Evolutionary conservation across 371 early-diverging fungal species (phyloP).

Genomic region (Fennellomyces sp.): DNA sequence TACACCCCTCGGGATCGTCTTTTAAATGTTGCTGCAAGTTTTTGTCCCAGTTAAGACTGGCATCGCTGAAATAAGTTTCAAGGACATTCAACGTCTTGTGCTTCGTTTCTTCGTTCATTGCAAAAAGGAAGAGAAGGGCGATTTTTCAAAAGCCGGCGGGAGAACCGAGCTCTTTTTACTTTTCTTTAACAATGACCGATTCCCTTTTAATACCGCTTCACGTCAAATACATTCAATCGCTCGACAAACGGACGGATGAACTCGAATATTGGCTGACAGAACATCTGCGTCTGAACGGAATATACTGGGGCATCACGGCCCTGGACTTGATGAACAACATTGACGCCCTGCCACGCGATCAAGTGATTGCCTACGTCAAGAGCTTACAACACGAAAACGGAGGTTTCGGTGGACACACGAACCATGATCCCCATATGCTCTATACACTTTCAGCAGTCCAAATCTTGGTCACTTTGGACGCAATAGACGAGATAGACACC

Average conservation of each 20-base stretch:
- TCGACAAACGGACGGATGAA: conserved; percentile 80
- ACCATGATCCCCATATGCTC: conserved; percentile 92
- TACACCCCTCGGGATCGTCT: conserved; percentile 34
- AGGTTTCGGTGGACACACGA: conserved; percentile 91
- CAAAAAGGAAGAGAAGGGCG: neutral
- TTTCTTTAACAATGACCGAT: neutral
- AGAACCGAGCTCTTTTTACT: too few relatives aligned
- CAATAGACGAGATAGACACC: conserved; percentile 73
- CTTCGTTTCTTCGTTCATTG: neutral
- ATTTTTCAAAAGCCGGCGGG: too few relatives aligned
- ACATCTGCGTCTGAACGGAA: conserved; percentile 88
- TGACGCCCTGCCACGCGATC: conserved; percentile 73
- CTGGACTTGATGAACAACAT: conserved; percentile 71
- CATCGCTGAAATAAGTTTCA: conserved; percentile 48
- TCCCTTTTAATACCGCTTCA: conserved; percentile 56
- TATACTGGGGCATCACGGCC: conserved; percentile 95
- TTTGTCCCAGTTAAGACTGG: conserved; percentile 45
- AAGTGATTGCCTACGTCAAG: conserved; percentile 78
- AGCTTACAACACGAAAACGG: conserved; percentile 82
- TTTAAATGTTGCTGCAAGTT: conserved; percentile 26
- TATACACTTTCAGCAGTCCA: conserved; percentile 96
- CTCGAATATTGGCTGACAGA: conserved; percentile 94
- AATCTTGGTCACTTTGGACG: conserved; percentile 83
- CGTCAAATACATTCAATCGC: conserved; percentile 77
- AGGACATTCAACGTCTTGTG: conserved; percentile 30